Base-by-base conservation (phyloP, 441 rosid species). In the Arabidopsis lyrata region DNA sequence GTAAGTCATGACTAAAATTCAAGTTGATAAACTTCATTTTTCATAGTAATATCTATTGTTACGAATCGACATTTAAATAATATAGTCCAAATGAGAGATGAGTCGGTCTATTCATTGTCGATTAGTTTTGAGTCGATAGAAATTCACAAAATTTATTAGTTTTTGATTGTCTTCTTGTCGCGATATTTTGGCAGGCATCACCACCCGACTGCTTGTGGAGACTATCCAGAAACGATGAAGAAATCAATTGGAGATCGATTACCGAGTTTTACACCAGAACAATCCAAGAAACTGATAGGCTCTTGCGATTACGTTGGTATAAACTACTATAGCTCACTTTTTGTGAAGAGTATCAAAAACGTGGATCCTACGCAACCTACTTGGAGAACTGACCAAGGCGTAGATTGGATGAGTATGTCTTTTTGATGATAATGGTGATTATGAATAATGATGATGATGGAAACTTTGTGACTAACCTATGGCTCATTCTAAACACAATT, bases 241-340 rank as follows among this genome's bases (percentile, higher is more conserved):
- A 47, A 59, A 29, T 32, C 66, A 13, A n/a, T 60, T 0, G 81
- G 81, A 44, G 81, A 72, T 72, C 0, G 81, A 8, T 53, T 77
- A 66, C 81, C 81, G 6, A 65, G 52, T 35, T 77, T 77, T 57
- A 77, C 81, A 42, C 77, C 76, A 65, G 73, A 77, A 24, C 77
- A 77, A 53, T 65, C 81, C 11, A 67, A 72, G 73, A 66, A 66
- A 49, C 68, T 77, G 6, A 68, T 67, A 45, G 77, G 77, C 5
- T 77, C 81, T 72, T 72, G 76, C 4, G 81, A 77, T 66, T 77
- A 71, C 63, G 54, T 77, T 66, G 81, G 81, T 18, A 77, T 77
- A 31, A 86, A 86, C 72, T 83, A 83, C 56, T 83, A 83, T 61
- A 80, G 84, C 11, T 74, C 84, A 22, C 50, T 52, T 24, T 86